phyloP scores from a whole-genome alignment of 2,329 filamentous ascomycete species.

The Ambrosiella xylebori region DNA sequence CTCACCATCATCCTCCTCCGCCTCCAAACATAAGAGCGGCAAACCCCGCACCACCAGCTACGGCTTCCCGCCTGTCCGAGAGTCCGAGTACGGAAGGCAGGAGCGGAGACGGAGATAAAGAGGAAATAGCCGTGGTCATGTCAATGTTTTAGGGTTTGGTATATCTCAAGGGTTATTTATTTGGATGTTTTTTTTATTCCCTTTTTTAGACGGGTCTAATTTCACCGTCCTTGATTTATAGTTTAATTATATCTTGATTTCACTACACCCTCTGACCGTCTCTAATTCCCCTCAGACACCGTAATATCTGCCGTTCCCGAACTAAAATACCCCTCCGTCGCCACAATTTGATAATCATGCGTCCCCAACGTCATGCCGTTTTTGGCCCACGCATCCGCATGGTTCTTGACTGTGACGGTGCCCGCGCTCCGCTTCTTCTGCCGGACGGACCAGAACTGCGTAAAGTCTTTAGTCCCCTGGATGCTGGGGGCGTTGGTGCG shows the following conservation, averaged over 20 bases:
- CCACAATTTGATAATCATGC: slow-evolving; percentile 36
- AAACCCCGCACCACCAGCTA: too few relatives aligned
- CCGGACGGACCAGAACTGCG: slow-evolving; percentile 37
- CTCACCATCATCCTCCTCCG: too few relatives aligned
- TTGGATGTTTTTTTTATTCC: background rate
- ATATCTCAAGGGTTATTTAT: background rate
- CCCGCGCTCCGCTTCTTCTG: slow-evolving; percentile 31
- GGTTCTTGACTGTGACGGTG: slow-evolving; percentile 30
- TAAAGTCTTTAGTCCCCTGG: slow-evolving; percentile 31
- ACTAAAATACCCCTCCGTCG: slow-evolving; percentile 36
- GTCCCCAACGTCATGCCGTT: slow-evolving; percentile 31
- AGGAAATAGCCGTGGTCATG: background rate
- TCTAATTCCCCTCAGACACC: slow-evolving; percentile 17
- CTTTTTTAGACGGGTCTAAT: too few relatives aligned
- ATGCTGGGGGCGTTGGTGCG: slow-evolving; percentile 30
- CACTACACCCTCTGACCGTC: too few relatives aligned
- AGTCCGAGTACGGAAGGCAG: background rate
- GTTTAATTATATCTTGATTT: too few relatives aligned
- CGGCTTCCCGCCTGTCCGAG: too few relatives aligned
- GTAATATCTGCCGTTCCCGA: slow-evolving; percentile 30
- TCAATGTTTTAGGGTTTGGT: background rate
- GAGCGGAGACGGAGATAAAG: background rate
- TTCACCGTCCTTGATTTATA: too few relatives aligned
- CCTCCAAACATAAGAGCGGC: too few relatives aligned
- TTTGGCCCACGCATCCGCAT: slow-evolving; percentile 35